These are phyloP conservation scores for Neoscytalidium dimidiatum DNA, from an alignment of 2,329 filamentous ascomycete genomes.

Conservation along the genomic window DNA sequence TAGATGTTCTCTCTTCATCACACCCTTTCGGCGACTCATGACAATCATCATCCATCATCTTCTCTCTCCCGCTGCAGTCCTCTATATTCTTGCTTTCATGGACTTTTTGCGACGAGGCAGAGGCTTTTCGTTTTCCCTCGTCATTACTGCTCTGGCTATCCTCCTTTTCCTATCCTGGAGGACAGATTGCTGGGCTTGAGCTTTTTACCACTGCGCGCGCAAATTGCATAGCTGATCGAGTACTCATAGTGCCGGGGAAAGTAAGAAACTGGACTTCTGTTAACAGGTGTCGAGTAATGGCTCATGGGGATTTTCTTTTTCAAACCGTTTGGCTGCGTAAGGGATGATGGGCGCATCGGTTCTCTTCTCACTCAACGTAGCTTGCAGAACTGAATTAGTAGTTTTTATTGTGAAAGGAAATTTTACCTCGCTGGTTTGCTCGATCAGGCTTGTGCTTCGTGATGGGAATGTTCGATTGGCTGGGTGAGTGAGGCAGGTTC, in stretches of 20 bases:
- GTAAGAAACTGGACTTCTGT: neutral
- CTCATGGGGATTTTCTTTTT: neutral
- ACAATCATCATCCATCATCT: constrained; percentile 2
- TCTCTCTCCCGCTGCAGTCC: neutral
- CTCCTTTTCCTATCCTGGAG: neutral
- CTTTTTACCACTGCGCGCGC: neutral
- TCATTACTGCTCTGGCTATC: neutral
- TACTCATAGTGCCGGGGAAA: neutral
- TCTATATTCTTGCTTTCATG: neutral
- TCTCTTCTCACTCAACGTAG: neutral
- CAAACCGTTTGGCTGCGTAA: too few species aligned
- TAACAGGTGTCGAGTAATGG: neutral
- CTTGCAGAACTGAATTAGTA: constrained; percentile 7
- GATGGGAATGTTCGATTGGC: too few species aligned
- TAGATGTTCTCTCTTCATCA: constrained; percentile 8
- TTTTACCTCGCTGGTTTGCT: neutral
- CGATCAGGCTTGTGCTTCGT: neutral
- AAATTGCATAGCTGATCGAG: neutral
- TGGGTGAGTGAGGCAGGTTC: too few species aligned
- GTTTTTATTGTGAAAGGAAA: constrained; percentile 3
- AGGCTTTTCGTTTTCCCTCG: neutral
- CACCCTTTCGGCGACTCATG: constrained; percentile 13
- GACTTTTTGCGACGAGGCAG: neutral
- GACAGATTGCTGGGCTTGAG: neutral
- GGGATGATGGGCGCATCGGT: neutral